Percentiles rank a stretch among this genome's conserved stretches.
Evolutionary conservation across 2,329 filamentous ascomycete genomes (phyloP).

Genomic region (Arthrobotrys entomopaga): DNA sequence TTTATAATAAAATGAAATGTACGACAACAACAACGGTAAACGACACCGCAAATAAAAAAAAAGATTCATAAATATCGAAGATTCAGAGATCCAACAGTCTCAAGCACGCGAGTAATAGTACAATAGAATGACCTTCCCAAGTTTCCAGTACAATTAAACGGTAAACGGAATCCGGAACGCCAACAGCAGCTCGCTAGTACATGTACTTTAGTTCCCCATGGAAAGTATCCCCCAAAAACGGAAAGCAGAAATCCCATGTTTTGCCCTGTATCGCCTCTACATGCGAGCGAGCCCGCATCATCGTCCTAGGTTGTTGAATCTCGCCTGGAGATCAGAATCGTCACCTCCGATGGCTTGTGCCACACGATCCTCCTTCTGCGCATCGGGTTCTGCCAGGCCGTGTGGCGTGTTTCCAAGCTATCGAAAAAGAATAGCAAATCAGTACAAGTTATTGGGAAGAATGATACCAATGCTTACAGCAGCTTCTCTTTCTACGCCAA

Average conservation of each 20-base stretch:
- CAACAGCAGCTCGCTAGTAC: constrained; percentile 35
- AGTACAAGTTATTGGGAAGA: constrained; percentile 3
- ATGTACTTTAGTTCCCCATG: constrained; percentile 34
- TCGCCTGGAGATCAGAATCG: constrained; percentile 88
- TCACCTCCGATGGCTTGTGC: constrained; percentile 82
- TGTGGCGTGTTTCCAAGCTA: constrained; percentile 92
- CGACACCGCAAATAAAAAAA: too few relatives aligned
- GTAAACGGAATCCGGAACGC: constrained; percentile 38
- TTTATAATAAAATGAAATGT: not conserved
- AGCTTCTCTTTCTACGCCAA: constrained; percentile 91
- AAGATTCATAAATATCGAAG: not conserved
- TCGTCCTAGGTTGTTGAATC: constrained; percentile 82
- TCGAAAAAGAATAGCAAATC: constrained; percentile 52
- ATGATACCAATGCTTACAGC: constrained; percentile 70
- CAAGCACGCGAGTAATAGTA: constrained; percentile 14
- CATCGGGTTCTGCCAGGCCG: constrained; percentile 75
- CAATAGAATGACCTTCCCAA: constrained; percentile 22
- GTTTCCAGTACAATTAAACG: constrained; percentile 32
- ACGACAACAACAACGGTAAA: not conserved
- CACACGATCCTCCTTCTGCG: constrained; percentile 78
- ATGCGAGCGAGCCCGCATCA: constrained; percentile 6
- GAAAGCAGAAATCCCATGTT: constrained; percentile 2
- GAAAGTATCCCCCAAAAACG: constrained; percentile 33
- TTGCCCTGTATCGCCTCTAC: constrained; percentile 1
- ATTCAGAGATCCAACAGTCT: not conserved